Evolutionary conservation across 2,329 filamentous ascomycete species (phyloP).

Genomic region (Elsinoe arachidis): DNA sequence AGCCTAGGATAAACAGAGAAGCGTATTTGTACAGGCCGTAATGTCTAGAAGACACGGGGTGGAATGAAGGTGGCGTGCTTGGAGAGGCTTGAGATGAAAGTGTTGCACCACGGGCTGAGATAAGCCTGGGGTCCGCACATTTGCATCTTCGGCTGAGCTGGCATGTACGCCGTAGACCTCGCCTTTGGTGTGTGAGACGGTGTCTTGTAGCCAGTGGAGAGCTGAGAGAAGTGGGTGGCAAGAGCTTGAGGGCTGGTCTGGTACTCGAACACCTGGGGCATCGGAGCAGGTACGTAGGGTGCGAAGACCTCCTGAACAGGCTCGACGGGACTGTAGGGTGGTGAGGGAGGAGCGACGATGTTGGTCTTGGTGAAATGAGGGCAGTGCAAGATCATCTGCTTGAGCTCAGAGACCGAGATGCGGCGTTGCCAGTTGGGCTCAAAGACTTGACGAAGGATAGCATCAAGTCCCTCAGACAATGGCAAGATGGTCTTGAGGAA

Average conservation of each 20-base stretch:
- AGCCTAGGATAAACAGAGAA: conserved; percentile 1
- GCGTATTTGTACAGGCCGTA: conserved; percentile 10
- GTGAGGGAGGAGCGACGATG: conserved; percentile 18
- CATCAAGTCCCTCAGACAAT: conserved; percentile 78
- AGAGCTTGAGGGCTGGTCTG: conserved; percentile 1
- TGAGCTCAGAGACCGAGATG: conserved; percentile 72
- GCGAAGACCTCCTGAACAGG: conserved; percentile 14
- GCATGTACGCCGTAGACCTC: conserved; percentile 6
- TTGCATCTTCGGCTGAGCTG: background rate
- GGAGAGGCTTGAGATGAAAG: conserved; percentile 16
- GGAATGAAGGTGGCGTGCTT: conserved; percentile 18
- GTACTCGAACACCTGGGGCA: conserved; percentile 7
- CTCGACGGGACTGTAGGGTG: conserved; percentile 16
- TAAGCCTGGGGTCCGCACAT: conserved; percentile 16
- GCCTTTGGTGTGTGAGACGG: conserved; percentile 2
- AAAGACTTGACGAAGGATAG: conserved; percentile 80
- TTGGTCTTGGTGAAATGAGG: conserved; percentile 54
- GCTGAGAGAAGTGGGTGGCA: conserved; percentile 14
- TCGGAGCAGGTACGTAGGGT: conserved; percentile 11
- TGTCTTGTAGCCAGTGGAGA: conserved; percentile 7
- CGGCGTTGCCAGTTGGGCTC: conserved; percentile 73
- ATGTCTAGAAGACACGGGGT: conserved; percentile 16
- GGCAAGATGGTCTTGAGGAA: conserved; percentile 92
- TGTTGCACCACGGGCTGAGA: conserved; percentile 16
- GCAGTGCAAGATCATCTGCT: conserved; percentile 67